phyloP scores from a whole-genome alignment of 306 rosid species.

The Rosa chinensis region DNA sequence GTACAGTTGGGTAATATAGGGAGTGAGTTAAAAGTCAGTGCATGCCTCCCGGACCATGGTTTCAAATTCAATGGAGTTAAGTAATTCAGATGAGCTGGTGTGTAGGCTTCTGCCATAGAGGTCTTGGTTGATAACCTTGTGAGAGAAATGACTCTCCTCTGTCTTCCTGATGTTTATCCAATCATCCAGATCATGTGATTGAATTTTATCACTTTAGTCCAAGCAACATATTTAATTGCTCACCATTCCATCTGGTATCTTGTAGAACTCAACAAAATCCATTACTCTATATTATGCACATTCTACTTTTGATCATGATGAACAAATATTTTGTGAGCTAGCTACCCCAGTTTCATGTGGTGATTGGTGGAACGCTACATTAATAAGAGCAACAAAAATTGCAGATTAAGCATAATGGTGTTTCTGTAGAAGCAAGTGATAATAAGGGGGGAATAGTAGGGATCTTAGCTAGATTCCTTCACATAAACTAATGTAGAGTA shows the following conservation, averaged over 20 bases:
- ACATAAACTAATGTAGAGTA: not conserved
- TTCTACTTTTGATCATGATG: not conserved
- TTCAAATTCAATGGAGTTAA: not conserved
- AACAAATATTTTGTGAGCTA: no score
- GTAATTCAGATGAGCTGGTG: not conserved
- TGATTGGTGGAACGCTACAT: no score
- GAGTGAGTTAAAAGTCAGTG: not conserved
- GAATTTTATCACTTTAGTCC: not conserved
- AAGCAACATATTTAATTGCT: not conserved
- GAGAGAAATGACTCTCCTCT: not conserved
- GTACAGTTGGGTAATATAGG: not conserved
- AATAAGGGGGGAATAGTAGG: no score
- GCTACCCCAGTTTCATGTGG: no score
- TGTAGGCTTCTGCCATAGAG: not conserved
- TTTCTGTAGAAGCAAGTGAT: no score
- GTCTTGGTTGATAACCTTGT: not conserved
- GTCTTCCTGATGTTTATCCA: not conserved
- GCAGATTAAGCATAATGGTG: no score
- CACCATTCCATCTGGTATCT: not conserved
- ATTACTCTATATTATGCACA: not conserved
- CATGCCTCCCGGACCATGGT: not conserved
- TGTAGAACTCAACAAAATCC: not conserved
- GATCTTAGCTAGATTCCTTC: not conserved
- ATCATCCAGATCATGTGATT: not conserved
- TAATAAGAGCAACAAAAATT: no score